Conservation (phyloP, 1,139 yeast genomes). For the Sugiyamaella xylanicola region DNA sequence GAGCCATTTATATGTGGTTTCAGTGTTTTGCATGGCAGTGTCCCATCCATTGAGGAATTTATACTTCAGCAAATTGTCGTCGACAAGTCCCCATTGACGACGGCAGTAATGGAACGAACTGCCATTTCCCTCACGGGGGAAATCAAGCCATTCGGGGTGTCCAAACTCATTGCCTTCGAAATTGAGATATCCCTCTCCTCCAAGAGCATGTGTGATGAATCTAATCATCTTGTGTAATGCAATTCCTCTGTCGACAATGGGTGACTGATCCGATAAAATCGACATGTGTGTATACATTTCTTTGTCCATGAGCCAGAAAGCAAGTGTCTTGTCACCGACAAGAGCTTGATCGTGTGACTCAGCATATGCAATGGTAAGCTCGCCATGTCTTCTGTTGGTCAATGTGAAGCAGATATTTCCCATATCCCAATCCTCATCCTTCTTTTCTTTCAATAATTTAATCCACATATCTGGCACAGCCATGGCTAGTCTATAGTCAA, state of each 20-base stretch:
- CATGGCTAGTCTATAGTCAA: conserved; percentile 92
- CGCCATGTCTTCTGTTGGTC: conserved; percentile 86
- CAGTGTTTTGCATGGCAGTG: conserved; percentile 77
- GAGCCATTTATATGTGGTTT: conserved; percentile 69
- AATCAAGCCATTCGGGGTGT: conserved; percentile 98
- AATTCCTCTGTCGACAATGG: conserved; percentile 82
- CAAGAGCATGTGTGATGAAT: conserved; percentile 79
- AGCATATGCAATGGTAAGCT: conserved; percentile 87
- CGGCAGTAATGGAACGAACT: conserved; percentile 93
- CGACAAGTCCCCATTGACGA: conserved; percentile 85
- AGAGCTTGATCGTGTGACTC: conserved; percentile 98
- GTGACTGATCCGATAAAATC: conserved; percentile 66
- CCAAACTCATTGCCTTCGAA: conserved; percentile 99
- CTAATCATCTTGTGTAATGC: conserved; percentile 90
- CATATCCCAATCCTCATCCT: conserved; percentile 92
- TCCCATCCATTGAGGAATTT: conserved; percentile 78
- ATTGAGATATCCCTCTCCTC: conserved; percentile 95
- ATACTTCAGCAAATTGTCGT: conserved; percentile 79
- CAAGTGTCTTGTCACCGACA: conserved; percentile 94
- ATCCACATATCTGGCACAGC: conserved; percentile 99
- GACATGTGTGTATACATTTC: conserved; percentile 98
- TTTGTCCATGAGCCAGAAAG: conserved; percentile 98
- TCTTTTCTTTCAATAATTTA: conserved; percentile 77
- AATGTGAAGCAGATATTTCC: conserved; percentile 77
- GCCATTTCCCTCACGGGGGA: conserved; percentile 86